Conservation (phyloP, 1,284 basidiomycete species). For the Hypsizygus ulmarius region DNA sequence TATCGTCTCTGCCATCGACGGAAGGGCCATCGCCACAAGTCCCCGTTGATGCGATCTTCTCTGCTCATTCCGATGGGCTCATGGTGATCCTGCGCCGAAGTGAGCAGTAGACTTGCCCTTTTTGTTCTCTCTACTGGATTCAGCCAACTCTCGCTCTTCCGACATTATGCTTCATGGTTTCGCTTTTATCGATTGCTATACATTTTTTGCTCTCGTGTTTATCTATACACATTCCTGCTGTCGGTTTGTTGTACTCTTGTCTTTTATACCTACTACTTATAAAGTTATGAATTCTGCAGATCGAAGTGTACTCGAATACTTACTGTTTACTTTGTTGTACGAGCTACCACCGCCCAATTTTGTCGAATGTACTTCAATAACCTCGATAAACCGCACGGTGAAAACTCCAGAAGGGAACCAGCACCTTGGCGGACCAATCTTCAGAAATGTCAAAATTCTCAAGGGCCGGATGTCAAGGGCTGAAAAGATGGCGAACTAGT, state of each 20-base stretch:
- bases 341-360: neutral
- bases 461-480: too few relatives aligned
- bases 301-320: slow-evolving; percentile 3
- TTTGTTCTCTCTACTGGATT: slow-evolving; percentile 4
- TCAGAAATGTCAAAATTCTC: too few relatives aligned
- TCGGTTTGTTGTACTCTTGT: neutral
- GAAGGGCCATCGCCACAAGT: slow-evolving; percentile 35
- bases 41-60: slow-evolving; percentile 73
- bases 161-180: neutral
- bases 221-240: neutral
- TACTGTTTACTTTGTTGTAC: slow-evolving; percentile 1
- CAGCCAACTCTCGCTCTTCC: neutral
- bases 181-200: neutral
- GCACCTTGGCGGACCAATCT: too few relatives aligned
- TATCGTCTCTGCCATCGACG: slow-evolving; percentile 11
- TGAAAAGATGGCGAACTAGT: too few relatives aligned
- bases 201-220: neutral
- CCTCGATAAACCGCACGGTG: too few relatives aligned
- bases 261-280: slow-evolving; percentile 8
- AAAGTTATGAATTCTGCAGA: neutral
- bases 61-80: slow-evolving; percentile 76
- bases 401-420: too few relatives aligned
- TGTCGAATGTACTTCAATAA: too few relatives aligned
- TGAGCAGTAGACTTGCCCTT: slow-evolving; percentile 9
- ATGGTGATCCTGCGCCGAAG: slow-evolving; percentile 65